A percentile compares a stretch with the other conserved stretches of the same genome.
phyloP scores from a whole-genome alignment of 345 rosid species.

The Populus tremula region DNA sequence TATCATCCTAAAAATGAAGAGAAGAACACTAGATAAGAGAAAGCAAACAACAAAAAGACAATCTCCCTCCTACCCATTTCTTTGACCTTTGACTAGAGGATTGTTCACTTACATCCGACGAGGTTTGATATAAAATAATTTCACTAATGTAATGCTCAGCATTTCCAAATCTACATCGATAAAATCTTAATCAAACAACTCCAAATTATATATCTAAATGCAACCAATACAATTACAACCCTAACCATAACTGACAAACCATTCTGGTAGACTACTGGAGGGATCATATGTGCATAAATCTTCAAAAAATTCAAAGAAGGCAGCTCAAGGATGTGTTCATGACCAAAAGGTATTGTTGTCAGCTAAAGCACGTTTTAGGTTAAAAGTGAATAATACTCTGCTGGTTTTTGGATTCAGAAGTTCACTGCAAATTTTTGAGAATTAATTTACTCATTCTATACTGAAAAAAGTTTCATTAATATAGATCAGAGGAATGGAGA shows the following conservation, averaged over 20 bases:
- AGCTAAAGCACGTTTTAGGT: neutral
- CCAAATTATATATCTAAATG: neutral
- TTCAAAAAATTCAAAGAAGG: neutral
- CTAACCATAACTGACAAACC: neutral
- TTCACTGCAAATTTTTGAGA: neutral
- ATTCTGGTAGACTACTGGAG: neutral
- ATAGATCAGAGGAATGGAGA: neutral
- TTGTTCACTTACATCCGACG: neutral
- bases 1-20: slow-evolving; percentile 69
- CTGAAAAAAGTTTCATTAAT: neutral
- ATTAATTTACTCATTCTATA: neutral
- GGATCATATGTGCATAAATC: neutral
- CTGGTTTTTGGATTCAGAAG: neutral
- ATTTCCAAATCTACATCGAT: neutral
- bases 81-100: neutral
- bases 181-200: neutral
- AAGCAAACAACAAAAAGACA: slow-evolving; percentile 14
- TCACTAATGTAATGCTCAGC: neutral
- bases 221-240: neutral
- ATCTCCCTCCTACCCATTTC: neutral
- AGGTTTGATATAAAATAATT: neutral
- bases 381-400: neutral
- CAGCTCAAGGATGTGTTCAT: neutral
- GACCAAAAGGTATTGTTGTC: neutral
- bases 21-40: slow-evolving; percentile 6